Conservation (phyloP, 2,329 filamentous ascomycete species). For the Neofusicoccum sp. region DNA sequence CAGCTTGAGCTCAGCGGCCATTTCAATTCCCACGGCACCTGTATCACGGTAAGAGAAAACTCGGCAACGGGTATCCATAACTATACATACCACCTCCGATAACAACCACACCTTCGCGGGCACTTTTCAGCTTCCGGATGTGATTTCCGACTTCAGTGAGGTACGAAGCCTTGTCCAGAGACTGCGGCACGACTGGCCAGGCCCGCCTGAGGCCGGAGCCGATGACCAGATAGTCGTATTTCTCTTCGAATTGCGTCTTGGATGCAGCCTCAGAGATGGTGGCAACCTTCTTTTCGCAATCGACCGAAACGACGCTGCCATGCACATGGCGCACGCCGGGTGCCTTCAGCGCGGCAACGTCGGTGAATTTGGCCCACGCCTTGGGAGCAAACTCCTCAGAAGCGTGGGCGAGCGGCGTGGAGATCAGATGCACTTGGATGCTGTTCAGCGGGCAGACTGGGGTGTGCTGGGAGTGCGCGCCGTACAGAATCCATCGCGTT, state of each 20-base stretch:
- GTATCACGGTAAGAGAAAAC: neutral
- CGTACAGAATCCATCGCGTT: slow-evolving; percentile 80
- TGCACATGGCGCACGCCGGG: slow-evolving; percentile 4
- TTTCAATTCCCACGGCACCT: slow-evolving; percentile 78
- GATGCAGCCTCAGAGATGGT: neutral
- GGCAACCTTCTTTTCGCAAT: slow-evolving; percentile 1
- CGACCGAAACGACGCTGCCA: slow-evolving; percentile 4
- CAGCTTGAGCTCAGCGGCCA: slow-evolving; percentile 74
- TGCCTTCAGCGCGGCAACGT: neutral
- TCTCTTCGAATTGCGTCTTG: slow-evolving; percentile 20
- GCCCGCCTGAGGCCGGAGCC: slow-evolving; percentile 67
- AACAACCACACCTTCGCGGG: slow-evolving; percentile 53
- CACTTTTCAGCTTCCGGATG: slow-evolving; percentile 37
- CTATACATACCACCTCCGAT: slow-evolving; percentile 63
- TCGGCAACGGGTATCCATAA: too few species aligned
- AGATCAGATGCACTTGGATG: neutral
- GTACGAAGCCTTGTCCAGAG: slow-evolving; percentile 59
- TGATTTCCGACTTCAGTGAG: slow-evolving; percentile 61
- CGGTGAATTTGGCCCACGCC: neutral
- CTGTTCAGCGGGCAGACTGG: slow-evolving; percentile 63
- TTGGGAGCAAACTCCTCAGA: slow-evolving; percentile 1
- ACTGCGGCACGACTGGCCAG: slow-evolving; percentile 72
- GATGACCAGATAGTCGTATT: slow-evolving; percentile 74
- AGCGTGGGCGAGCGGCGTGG: neutral
- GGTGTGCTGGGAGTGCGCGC: slow-evolving; percentile 59